Base-by-base conservation (phyloP, 306 rosid species). In the Cucurbita pepo region DNA sequence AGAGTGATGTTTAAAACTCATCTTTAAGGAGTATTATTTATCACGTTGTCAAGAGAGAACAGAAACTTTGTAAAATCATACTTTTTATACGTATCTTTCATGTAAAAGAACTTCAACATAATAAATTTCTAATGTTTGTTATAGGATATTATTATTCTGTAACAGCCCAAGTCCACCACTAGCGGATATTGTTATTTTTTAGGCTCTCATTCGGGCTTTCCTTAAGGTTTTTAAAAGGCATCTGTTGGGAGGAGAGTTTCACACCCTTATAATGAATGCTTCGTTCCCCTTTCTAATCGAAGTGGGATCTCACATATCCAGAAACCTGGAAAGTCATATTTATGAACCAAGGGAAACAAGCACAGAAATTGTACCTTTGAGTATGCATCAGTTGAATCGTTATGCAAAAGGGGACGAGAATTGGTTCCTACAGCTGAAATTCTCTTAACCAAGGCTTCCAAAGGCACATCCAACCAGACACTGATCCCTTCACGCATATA, bases 391-490 rank as follows among this genome's bases (percentile, higher is more conserved):
- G 88, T 96, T 36, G 91, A 79, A 75, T 84, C 99, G n/a, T 86
- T 77, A 81, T 84, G 88, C 80, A 95, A 86, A 72, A 95, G 99
- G 44, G 97, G 99, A n/a, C 97, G 97, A 74, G 97, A 86, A 78
- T 79, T 72, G 52, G 99, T 91, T 78, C 99, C 96, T 53, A 87
- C 91, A 30, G 88, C 88, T 37, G 95, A 83, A 78, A 95, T 91
- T 89, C 99, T 85, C 77, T 75, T 80, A 72, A 96, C 99, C 84
- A 95, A 81, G 51, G 96, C 96, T 72, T 95, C 95, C 80, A 91
- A 57, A 21, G 99, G 99, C 69, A 94, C 99, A 72, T 94, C 99
- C 75, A 94, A 81, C 97, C 99, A 94, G 72, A 89, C 86, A 81
- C 92, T 91, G 43, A 91, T 71, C 44, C 99, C 97, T 85, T 81